These are phyloP conservation scores for Fonsecaea multimorphosa DNA, from an alignment of 2,329 filamentous ascomycete genomes.

Conservation along the genomic window DNA sequence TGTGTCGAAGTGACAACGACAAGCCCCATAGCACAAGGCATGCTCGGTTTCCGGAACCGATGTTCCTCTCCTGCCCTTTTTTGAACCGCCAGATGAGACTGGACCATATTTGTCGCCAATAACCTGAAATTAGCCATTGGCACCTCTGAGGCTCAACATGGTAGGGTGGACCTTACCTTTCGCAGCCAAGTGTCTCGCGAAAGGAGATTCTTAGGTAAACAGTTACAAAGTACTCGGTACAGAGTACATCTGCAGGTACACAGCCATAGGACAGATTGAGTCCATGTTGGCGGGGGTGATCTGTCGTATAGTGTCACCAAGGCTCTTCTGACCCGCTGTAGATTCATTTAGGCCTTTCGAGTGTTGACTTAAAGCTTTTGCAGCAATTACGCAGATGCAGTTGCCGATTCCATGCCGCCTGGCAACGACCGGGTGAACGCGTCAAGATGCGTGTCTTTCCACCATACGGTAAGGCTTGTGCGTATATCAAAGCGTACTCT, in stretches of 20 bases:
- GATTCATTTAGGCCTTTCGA: neutral
- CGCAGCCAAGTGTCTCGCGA: neutral
- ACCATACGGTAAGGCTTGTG: neutral
- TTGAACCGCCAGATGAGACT: neutral
- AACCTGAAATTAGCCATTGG: neutral
- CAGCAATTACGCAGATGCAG: neutral
- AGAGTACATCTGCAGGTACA: conserved; percentile 18
- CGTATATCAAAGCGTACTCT: neutral
- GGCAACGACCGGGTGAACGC: neutral
- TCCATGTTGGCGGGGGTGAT: neutral
- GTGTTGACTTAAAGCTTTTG: neutral
- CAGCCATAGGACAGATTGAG: neutral
- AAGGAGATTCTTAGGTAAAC: conserved; percentile 11
- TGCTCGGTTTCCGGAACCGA: neutral
- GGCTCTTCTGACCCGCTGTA: neutral
- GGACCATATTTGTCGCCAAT: neutral
- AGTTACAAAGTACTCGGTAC: conserved; percentile 2
- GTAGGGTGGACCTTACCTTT: conserved; percentile 6
- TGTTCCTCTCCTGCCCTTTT: neutral
- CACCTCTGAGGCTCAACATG: neutral
- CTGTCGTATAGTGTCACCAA: neutral
- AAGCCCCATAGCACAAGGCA: neutral
- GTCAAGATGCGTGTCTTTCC: neutral
- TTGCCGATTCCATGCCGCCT: neutral
- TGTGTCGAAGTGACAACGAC: no score